A percentile compares a stretch with the other conserved stretches of the same genome.
phyloP scores from a whole-genome alignment of 306 rosid genomes.

The Hylodesmum podocarpum region DNA sequence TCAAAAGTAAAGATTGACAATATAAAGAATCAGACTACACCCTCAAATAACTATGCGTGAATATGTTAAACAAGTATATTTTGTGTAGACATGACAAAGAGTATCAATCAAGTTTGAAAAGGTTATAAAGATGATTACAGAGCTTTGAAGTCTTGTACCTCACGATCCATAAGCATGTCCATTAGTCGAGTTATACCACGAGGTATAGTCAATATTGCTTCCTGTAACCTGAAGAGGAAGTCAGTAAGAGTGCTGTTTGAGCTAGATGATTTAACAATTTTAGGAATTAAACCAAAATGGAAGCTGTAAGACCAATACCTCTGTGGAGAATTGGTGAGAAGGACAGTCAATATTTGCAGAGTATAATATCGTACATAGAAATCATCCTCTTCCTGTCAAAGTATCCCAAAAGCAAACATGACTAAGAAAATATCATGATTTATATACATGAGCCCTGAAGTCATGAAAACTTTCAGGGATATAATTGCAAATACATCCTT shows the following conservation, averaged over 20 bases:
- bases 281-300: conserved; percentile 24
- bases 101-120: conserved; percentile 11
- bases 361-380: conserved; percentile 93
- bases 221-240: conserved; percentile 79
- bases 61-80: neutral
- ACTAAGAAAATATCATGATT: neutral
- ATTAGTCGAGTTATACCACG: conserved; percentile 88
- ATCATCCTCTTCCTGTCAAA: conserved; percentile 87
- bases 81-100: neutral
- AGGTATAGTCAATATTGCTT: conserved; percentile 89
- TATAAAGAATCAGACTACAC: neutral
- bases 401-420: conserved; percentile 25
- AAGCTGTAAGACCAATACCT: conserved; percentile 54
- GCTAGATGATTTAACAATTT: conserved; percentile 6
- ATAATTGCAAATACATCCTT: neutral
- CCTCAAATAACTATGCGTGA: conserved; percentile 1
- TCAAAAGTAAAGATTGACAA: neutral
- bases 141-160: conserved; percentile 53
- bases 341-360: conserved; percentile 89
- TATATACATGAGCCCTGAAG: conserved; percentile 28
- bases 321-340: conserved; percentile 78
- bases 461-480: conserved; percentile 7
- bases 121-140: conserved; percentile 8
- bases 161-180: conserved; percentile 99
- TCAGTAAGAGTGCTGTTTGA: conserved; percentile 40